Evolutionary conservation across 2,329 filamentous ascomycete species (phyloP).

Genomic region (Lachnellula cervina): DNA sequence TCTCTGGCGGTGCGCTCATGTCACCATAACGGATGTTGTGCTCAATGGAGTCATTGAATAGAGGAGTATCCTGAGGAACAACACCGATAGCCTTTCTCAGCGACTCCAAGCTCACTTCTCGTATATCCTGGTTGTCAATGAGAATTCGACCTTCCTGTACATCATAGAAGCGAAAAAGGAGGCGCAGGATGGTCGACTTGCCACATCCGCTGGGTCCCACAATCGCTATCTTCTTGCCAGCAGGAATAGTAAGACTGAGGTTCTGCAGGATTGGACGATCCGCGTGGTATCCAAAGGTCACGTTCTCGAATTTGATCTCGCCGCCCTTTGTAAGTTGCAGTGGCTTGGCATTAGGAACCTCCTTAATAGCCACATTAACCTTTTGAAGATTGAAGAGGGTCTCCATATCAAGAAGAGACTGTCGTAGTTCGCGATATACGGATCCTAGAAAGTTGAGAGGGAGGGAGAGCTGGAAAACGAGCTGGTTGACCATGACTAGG

Average conservation of each 20-base stretch:
- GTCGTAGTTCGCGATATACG: slow-evolving; percentile 90
- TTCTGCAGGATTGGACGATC: slow-evolving; percentile 85
- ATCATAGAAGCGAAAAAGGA: slow-evolving; percentile 94
- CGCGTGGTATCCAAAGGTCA: slow-evolving; percentile 85
- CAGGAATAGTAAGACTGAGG: slow-evolving; percentile 82
- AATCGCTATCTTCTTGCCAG: slow-evolving; percentile 91
- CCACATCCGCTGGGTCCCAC: slow-evolving; percentile 94
- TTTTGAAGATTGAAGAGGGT: slow-evolving; percentile 97
- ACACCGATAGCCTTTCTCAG: slow-evolving; percentile 84
- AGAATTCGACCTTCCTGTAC: slow-evolving; percentile 78
- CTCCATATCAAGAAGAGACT: slow-evolving; percentile 96
- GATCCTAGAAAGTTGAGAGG: slow-evolving; percentile 97
- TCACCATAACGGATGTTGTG: slow-evolving; percentile 94
- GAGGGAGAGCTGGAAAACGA: slow-evolving; percentile 95
- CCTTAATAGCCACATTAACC: slow-evolving; percentile 83
- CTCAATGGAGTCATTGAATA: slow-evolving; percentile 95
- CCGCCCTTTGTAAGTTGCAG: slow-evolving; percentile 71
- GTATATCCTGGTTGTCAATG: slow-evolving; percentile 90
- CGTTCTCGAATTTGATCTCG: slow-evolving; percentile 90
- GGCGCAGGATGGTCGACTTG: slow-evolving; percentile 85
- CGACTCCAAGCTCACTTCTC: slow-evolving; percentile 75
- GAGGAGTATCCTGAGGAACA: slow-evolving; percentile 91
- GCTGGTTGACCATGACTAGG: slow-evolving; percentile 97
- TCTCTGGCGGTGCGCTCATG: slow-evolving; percentile 67
- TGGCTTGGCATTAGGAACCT: slow-evolving; percentile 67